phyloP scores from a whole-genome alignment of 2,329 filamentous ascomycete genomes.

The Ascochyta viciae-villosae region DNA sequence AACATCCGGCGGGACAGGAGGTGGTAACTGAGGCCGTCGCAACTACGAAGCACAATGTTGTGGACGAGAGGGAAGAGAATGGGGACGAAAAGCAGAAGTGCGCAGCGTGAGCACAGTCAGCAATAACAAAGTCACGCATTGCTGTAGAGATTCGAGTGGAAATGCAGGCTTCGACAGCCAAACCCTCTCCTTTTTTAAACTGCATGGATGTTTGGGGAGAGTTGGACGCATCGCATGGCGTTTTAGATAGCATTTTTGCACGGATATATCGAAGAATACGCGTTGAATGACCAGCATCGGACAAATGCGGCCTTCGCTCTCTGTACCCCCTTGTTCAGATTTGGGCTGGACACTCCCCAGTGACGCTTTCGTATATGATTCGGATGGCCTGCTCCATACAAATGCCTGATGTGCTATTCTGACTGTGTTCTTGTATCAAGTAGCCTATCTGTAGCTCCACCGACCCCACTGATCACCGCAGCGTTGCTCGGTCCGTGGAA shows the following conservation, averaged over 20 bases:
- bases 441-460: constrained; percentile 5
- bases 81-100: constrained; percentile 24
- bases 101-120: constrained; percentile 5
- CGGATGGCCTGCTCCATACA: not conserved
- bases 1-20: constrained; percentile 19
- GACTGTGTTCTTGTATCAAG: not conserved
- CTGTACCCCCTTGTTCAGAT: not conserved
- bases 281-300: not conserved
- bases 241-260: not conserved
- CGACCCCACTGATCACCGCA: constrained; percentile 10
- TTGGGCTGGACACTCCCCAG: not conserved
- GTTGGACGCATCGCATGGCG: constrained; percentile 20
- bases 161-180: not conserved
- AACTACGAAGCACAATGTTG: not conserved
- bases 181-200: constrained; percentile 17
- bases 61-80: constrained; percentile 6
- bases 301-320: not conserved
- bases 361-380: not conserved
- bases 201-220: constrained; percentile 3
- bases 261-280: too few relatives aligned
- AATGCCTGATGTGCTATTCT: not conserved
- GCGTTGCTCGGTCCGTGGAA: constrained; percentile 8
- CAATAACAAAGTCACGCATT: not conserved
- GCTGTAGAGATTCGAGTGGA: not conserved
- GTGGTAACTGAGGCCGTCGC: not conserved